Evolutionary conservation across 345 rosid species (phyloP), one percentile per base, ranked within the genome.

Genomic region (Eucalyptus guilfoylei): DNA sequence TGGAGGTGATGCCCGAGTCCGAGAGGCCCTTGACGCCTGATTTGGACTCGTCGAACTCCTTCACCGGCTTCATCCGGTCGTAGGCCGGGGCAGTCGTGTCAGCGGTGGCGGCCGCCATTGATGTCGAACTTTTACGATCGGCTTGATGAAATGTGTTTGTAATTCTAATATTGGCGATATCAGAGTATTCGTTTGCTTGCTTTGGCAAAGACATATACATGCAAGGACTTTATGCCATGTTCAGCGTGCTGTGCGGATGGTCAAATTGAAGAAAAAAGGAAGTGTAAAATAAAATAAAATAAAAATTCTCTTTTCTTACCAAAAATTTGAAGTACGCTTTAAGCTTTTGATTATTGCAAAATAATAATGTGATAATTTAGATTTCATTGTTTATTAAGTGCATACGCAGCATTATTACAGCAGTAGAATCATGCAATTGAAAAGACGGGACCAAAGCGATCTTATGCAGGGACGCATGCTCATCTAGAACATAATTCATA

Each of bases 11-110:
- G 67, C 92, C 92, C 14, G 92, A 90, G 32, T 89, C 92, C 2
- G 88, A 72, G 58, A 90, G 91, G 49, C 91, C 93, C 55, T 90
- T 92, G 44, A 90, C 90, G 24, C 92, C 92, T 15, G 85, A 89
- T 85, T 90, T 92, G 40, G 92, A 83, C 88, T 92, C 91, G 11
- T 89, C 93, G 48, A 92, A 90, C 28, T 92, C 88, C 88, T 90
- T 89, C 62, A 90, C 34, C 49, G 88, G 89, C 86, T 83, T 89
- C 64, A 85, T 28, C 12, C 28, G 60, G 87, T 42, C 30, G 49
- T 50, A 62, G 42, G 9, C 40, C 42, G 6, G 80, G 80, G 80
- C 80, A 67, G 6, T 34, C 42, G 40, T 8, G 23, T 67, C 42
- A 16, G 42, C 9, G 11, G 42, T 32, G 42, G 80, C 42, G 3